Conservation (phyloP, 192 early-diverging fungal genomes). For the Dissophora ornata region DNA sequence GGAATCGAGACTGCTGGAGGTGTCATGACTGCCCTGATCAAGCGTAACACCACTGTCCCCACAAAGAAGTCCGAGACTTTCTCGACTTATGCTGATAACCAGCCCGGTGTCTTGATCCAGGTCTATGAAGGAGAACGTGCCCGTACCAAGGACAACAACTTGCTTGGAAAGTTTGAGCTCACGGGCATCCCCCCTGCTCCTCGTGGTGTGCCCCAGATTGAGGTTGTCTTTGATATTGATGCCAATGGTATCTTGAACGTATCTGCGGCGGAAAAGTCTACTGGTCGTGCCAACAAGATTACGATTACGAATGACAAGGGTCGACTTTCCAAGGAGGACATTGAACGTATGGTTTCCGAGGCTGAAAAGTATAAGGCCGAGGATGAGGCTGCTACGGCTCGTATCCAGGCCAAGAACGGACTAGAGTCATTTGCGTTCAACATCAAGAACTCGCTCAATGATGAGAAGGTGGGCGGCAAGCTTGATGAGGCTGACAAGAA, state of each 20-base stretch:
- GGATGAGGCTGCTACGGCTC: constrained; percentile 89
- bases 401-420: constrained; percentile 87
- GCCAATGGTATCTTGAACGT: constrained; percentile 97
- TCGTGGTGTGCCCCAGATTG: constrained; percentile 96
- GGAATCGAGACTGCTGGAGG: constrained; percentile 97
- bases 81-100: constrained; percentile 96
- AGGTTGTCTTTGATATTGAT: constrained; percentile 94
- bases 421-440: constrained; percentile 93
- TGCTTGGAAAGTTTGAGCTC: constrained; percentile 96
- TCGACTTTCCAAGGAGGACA: constrained; percentile 95
- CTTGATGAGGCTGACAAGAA: constrained; percentile 85
- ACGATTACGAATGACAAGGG: constrained; percentile 99
- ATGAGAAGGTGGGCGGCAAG: constrained; percentile 88
- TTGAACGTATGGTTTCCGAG: constrained; percentile 93
- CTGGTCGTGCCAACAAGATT: constrained; percentile 92
- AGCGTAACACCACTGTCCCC: constrained; percentile 94
- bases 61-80: constrained; percentile 96
- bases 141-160: constrained; percentile 95
- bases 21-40: constrained; percentile 94
- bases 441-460: constrained; percentile 70
- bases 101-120: constrained; percentile 93
- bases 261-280: constrained; percentile 88
- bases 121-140: constrained; percentile 96
- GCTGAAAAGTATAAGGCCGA: constrained; percentile 96
- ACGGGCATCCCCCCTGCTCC: constrained; percentile 96